Conservation (phyloP, 2,329 filamentous ascomycete genomes). For the Colletotrichum higginsianum region DNA sequence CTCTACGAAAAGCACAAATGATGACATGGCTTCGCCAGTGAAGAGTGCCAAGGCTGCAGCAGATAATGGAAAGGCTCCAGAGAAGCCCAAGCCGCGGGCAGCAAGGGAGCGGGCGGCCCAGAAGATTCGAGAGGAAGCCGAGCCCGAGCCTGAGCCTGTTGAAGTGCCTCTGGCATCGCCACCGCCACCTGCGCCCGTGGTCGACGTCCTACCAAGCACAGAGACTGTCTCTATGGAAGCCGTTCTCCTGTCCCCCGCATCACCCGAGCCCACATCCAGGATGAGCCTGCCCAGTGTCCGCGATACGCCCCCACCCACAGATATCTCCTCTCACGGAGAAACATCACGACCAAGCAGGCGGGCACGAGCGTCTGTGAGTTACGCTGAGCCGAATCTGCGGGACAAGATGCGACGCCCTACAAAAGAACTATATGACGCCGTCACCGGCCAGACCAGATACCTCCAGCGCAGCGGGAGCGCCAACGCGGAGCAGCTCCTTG, state of each 20-base stretch:
- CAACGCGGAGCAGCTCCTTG: conserved; percentile 58
- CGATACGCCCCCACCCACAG: conserved; percentile 73
- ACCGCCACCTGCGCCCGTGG: conserved; percentile 28
- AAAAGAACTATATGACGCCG: conserved; percentile 82
- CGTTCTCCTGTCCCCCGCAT: conserved; percentile 62
- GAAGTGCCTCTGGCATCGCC: conserved; percentile 18
- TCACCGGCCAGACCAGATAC: conserved; percentile 74
- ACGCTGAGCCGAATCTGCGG: conserved; percentile 84
- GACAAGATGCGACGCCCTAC: conserved; percentile 89
- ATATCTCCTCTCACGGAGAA: conserved; percentile 70
- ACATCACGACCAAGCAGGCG: conserved; percentile 77
- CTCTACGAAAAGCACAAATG: conserved; percentile 72
- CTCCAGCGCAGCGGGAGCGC: conserved; percentile 43
- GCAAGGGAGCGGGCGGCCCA: conserved; percentile 45
- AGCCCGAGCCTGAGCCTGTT: conserved; percentile 15
- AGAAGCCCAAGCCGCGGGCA: conserved; percentile 51
- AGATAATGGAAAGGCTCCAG: conserved; percentile 39
- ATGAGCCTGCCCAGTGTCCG: conserved; percentile 56
- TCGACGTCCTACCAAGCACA: conserved; percentile 41
- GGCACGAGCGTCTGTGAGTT: conserved; percentile 79
- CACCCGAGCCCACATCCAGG: conserved; percentile 61
- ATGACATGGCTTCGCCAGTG: conserved; percentile 71
- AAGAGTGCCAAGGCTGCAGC: conserved; percentile 58
- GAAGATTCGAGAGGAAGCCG: conserved; percentile 49
- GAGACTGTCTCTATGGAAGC: conserved; percentile 57